Evolutionary conservation across 2,329 filamentous ascomycete species (phyloP).

Genomic region (Calonectria leucothoes): DNA sequence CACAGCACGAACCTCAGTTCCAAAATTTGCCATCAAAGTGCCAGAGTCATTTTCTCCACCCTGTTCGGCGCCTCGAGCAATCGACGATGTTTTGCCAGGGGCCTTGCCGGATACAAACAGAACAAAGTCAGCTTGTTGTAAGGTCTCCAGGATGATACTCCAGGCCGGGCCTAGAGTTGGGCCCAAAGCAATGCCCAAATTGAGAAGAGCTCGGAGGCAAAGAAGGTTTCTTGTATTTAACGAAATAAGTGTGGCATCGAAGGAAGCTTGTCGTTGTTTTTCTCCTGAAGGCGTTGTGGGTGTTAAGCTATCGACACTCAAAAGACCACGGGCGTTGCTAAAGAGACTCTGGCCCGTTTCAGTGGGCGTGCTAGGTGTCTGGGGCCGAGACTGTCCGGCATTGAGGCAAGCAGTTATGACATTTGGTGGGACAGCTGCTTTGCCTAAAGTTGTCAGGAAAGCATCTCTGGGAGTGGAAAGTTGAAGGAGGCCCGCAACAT

Average conservation of each 20-base stretch:
- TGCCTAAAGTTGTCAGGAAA: constrained; percentile 92
- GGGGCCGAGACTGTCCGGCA: constrained; percentile 56
- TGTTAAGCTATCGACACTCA: constrained; percentile 79
- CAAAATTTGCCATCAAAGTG: constrained; percentile 73
- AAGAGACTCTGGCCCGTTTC: constrained; percentile 70
- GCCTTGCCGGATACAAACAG: constrained; percentile 73
- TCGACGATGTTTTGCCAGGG: constrained; percentile 62
- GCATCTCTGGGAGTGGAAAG: constrained; percentile 90
- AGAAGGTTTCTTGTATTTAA: constrained; percentile 91
- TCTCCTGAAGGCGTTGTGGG: constrained; percentile 68
- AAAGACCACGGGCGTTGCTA: constrained; percentile 76
- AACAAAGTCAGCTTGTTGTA: constrained; percentile 93
- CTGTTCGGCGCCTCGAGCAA: constrained; percentile 58
- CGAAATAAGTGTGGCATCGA: constrained; percentile 65
- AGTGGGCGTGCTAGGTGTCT: constrained; percentile 56
- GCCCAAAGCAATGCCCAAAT: constrained; percentile 92
- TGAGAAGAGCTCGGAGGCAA: constrained; percentile 91
- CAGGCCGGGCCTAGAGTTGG: constrained; percentile 88
- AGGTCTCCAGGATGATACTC: constrained; percentile 89
- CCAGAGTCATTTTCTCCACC: constrained; percentile 63
- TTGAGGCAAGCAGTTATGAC: constrained; percentile 71
- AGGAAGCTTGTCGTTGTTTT: constrained; percentile 67
- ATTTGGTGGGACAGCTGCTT: constrained; percentile 90
- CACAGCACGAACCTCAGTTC: constrained; percentile 85
- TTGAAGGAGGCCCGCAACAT: constrained; percentile 90